phyloP scores from a whole-genome alignment of 139 green algal genomes.

The Micractinium conductrix region DNA sequence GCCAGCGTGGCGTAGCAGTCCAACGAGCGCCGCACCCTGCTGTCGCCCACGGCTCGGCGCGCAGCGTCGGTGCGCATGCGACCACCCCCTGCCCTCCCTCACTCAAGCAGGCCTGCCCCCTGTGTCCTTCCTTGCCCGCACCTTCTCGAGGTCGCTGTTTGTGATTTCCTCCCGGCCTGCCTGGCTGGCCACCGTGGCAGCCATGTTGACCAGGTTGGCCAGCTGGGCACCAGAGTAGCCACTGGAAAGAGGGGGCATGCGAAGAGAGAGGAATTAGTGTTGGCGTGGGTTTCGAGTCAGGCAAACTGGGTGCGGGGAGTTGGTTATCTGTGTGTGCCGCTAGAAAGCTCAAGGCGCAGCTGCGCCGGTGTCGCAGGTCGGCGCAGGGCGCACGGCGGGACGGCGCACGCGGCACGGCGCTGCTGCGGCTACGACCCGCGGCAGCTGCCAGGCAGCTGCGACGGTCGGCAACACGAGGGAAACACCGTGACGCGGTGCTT shows the following conservation, averaged over 20 bases:
- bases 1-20: background rate
- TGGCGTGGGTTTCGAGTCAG: background rate
- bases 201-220: conserved; percentile 85
- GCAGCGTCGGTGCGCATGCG: background rate
- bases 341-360: no score
- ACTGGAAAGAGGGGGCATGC: background rate
- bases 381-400: no score
- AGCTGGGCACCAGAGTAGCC: conserved; percentile 65
- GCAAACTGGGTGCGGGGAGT: no score
- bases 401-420: no score
- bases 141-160: conserved; percentile 62
- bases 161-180: conserved; percentile 62
- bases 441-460: no score
- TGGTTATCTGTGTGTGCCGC: no score
- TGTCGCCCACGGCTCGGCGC: no score
- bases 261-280: background rate
- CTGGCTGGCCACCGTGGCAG: conserved; percentile 72
- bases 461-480: no score
- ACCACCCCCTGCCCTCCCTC: background rate
- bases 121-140: background rate
- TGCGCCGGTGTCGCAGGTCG: no score
- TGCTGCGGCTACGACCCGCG: no score
- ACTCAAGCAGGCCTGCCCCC: background rate
- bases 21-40: no score
- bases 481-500: no score